phyloP scores from a whole-genome alignment of 192 early-diverging fungal genomes.

The Coemansia sp. region DNA sequence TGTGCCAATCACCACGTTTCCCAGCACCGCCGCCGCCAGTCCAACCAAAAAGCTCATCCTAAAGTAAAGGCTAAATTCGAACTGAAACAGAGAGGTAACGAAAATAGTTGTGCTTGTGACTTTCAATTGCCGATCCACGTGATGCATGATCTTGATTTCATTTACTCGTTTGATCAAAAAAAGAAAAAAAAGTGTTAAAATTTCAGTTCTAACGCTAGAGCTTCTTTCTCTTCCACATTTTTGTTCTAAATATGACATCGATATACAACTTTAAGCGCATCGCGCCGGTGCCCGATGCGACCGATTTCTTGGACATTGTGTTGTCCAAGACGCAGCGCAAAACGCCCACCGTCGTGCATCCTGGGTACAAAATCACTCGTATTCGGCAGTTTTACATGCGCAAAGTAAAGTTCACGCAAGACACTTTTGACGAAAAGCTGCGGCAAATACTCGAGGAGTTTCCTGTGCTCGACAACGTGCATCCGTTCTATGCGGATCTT shows the following conservation, averaged over 20 bases:
- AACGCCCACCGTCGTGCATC: constrained; percentile 93
- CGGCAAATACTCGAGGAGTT: constrained; percentile 92
- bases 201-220: background rate
- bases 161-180: background rate
- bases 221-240: background rate
- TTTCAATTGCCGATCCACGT: background rate
- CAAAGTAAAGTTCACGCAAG: constrained; percentile 99
- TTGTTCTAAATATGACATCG: constrained; percentile 44
- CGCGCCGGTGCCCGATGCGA: constrained; percentile 85
- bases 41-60: constrained; percentile 43
- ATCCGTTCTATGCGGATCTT: constrained; percentile 99
- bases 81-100: background rate
- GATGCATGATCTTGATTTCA: constrained; percentile 1
- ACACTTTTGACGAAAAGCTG: constrained; percentile 95
- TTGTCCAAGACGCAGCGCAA: constrained; percentile 99
- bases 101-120: no score
- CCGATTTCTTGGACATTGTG: constrained; percentile 97
- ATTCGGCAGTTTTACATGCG: constrained; percentile 99
- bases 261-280: constrained; percentile 99
- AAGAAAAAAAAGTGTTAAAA: background rate
- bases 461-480: constrained; percentile 98
- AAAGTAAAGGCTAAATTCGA: background rate
- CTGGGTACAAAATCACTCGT: constrained; percentile 94
- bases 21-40: constrained; percentile 37
- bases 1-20: constrained; percentile 52